A percentile compares a stretch with the other conserved stretches of the same genome.
These are phyloP conservation scores for Quercus phellos DNA, from an alignment of 331 rosid species.

Conservation along the genomic window DNA sequence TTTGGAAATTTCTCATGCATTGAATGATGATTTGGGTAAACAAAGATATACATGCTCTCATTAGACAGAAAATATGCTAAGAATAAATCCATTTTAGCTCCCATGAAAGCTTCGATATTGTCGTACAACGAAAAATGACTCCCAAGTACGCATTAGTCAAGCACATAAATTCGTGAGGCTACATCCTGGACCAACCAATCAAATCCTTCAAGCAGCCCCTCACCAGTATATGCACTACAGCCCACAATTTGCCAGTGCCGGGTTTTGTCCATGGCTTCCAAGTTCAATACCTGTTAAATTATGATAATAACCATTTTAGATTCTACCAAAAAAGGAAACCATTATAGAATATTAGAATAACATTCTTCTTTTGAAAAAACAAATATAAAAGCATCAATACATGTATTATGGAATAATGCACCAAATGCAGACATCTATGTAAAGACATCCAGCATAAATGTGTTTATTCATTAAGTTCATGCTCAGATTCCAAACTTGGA, in stretches of 20 bases:
- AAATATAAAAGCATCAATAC: neutral
- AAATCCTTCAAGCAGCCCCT: slow-evolving; percentile 73
- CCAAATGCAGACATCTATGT: neutral
- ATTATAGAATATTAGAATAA: too few species aligned
- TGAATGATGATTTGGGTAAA: neutral
- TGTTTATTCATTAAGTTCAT: neutral
- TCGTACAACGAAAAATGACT: neutral
- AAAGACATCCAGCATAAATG: neutral
- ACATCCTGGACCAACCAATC: slow-evolving; percentile 89
- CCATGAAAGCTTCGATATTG: neutral
- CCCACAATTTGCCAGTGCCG: slow-evolving; percentile 80
- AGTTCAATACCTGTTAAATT: slow-evolving; percentile 56
- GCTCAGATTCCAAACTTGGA: neutral
- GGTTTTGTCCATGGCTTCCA: slow-evolving; percentile 66
- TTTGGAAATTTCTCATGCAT: neutral
- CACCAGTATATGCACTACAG: slow-evolving; percentile 75
- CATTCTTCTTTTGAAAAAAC: neutral
- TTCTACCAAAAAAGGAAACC: neutral
- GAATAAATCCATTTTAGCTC: neutral
- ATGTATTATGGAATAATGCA: neutral
- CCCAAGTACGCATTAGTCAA: slow-evolving; percentile 33
- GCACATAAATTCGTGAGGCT: slow-evolving; percentile 79
- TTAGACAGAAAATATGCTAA: neutral
- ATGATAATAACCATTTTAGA: neutral
- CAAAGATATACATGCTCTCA: neutral